phyloP scores from a whole-genome alignment of 805 yeast species.

The Ogataea methylovora region DNA sequence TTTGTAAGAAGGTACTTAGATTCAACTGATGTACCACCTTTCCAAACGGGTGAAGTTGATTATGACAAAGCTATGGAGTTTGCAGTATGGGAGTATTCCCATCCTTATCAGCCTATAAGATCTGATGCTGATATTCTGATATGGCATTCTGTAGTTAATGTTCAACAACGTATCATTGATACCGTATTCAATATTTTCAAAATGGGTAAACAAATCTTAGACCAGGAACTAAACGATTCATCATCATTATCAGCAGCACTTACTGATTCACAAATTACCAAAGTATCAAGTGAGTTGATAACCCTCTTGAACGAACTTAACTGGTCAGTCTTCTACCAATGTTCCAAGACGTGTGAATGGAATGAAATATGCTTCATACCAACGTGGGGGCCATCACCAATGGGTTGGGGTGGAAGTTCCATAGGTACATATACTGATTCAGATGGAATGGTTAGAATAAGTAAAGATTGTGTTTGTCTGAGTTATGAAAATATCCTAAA shows the following conservation, averaged over 20 bases:
- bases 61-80: conserved; percentile 18
- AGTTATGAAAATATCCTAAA: conserved; percentile 6
- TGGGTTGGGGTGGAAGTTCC: conserved; percentile 30
- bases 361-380: conserved; percentile 51
- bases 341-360: conserved; percentile 33
- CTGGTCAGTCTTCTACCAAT: conserved; percentile 38
- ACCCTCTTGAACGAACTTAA: conserved; percentile 22
- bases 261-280: conserved; percentile 8
- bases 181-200: conserved; percentile 29
- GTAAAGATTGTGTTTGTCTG: conserved; percentile 12
- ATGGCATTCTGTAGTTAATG: conserved; percentile 38
- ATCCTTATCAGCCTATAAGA: conserved; percentile 30
- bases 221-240: conserved; percentile 1
- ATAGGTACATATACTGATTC: conserved; percentile 17
- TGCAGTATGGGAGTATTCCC: conserved; percentile 41
- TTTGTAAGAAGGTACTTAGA: conserved; percentile 38
- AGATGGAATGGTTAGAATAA: conserved; percentile 18
- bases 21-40: not conserved
- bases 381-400: conserved; percentile 53
- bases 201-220: conserved; percentile 20
- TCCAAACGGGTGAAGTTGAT: no score
- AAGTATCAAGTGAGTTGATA: conserved; percentile 3
- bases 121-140: conserved; percentile 38
- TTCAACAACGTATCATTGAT: conserved; percentile 30
- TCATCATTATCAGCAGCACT: conserved; percentile 5